Evolutionary conservation across 2,329 filamentous ascomycete species (phyloP).

Genomic region (Fusarium abutilonis): DNA sequence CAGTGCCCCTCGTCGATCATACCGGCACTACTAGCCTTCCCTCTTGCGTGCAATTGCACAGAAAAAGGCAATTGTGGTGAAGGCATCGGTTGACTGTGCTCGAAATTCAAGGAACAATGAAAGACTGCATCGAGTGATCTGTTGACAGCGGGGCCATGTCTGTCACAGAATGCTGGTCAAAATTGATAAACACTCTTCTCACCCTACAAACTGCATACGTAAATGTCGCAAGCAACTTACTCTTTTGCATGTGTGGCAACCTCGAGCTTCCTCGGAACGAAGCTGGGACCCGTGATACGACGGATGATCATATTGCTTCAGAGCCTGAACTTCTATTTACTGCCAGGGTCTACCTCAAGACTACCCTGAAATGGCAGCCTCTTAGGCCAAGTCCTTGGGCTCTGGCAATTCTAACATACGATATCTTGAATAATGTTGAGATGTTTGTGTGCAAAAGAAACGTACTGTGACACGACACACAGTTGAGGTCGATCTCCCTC

Average conservation of each 20-base stretch:
- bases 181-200: neutral
- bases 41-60: neutral
- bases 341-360: neutral
- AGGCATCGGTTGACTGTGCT: slow-evolving; percentile 3
- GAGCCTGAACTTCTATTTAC: neutral
- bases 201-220: neutral
- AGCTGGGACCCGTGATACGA: slow-evolving; percentile 2
- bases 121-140: slow-evolving; percentile 3
- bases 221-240: neutral
- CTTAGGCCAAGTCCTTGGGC: slow-evolving; percentile 1
- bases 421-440: neutral
- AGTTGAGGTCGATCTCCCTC: too few relatives aligned
- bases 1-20: neutral
- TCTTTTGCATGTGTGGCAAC: slow-evolving; percentile 11
- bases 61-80: slow-evolving; percentile 17
- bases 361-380: slow-evolving; percentile 2
- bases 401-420: neutral
- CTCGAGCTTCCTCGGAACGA: slow-evolving; percentile 10
- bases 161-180: neutral
- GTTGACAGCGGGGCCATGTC: slow-evolving; percentile 5
- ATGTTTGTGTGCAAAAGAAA: slow-evolving; percentile 11
- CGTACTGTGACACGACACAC: neutral
- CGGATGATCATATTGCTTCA: neutral
- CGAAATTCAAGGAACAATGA: slow-evolving; percentile 16
- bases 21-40: neutral